Conservation (phyloP, 75 land plant species). For the Pinus tabuliformis region DNA sequence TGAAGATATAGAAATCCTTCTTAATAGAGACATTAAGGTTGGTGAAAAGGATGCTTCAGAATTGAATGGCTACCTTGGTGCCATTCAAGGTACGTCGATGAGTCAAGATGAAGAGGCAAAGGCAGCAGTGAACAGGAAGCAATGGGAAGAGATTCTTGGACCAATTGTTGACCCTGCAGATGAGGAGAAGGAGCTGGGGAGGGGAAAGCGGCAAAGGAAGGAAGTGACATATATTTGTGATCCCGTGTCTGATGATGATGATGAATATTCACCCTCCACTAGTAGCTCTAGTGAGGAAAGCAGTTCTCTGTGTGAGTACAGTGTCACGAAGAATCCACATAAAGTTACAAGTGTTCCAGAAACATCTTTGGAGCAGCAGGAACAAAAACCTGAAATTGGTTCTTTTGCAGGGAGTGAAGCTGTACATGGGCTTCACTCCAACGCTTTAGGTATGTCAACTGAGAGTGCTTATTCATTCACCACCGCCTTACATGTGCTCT, state of each 20-base stretch:
- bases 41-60: constrained; percentile 17
- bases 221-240: constrained; percentile 22
- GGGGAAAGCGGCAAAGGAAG: constrained; percentile 34
- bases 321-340: not conserved
- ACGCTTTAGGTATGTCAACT: not conserved
- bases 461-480: not conserved
- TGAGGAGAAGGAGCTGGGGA: constrained; percentile 25
- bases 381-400: not conserved
- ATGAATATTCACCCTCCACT: constrained; percentile 11
- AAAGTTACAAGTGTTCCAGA: not conserved
- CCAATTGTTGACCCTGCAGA: not conserved
- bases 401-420: not conserved
- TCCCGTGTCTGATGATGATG: constrained; percentile 20
- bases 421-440: not conserved
- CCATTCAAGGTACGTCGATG: constrained; percentile 14
- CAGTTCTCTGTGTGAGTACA: not conserved
- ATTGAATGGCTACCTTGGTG: constrained; percentile 33
- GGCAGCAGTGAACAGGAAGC: constrained; percentile 7
- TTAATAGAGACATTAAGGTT: constrained; percentile 13
- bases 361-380: not conserved
- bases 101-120: constrained; percentile 18
- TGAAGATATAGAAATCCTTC: constrained; percentile 19
- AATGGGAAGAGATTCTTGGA: constrained; percentile 38
- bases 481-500: not conserved
- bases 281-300: not conserved